Evolutionary conservation across 495 filamentous ascomycete species (phyloP), one percentile per base, ranked within the genome.

Genomic region (Penicillium maclennaniae): DNA sequence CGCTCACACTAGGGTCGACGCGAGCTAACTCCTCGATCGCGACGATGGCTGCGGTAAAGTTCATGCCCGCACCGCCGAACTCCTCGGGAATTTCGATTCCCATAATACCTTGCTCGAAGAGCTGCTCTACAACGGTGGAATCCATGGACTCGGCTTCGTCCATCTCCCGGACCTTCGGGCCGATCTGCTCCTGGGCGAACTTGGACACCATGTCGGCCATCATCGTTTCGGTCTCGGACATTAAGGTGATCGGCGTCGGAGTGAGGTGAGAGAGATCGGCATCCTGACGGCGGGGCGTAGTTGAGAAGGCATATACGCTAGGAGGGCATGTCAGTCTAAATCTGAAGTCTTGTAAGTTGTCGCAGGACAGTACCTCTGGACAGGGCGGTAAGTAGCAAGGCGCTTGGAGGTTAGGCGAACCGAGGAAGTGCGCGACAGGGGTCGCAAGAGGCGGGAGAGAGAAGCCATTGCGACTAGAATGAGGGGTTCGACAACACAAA

Each of bases 61-160:
- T 96, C 93, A 97, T 97, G 43, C 91, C 93, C 4, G 93, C 87
- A 15, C 93, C 93, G 48, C 93, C 93, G 64, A 87, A 97, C 67
- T 97, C 91, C 71, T 99, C 95, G 23, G 92, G 92, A 20, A 99
- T 91, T 74, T 99, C 93, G 48, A 99, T 82, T 46, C 93, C 87
- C 93, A 99, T 99, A 9, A 99, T 67, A 4, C 93, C 93, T 71
- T 97, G 92, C 74, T 97, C 93, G 63, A 99, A 99, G 27, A 96
- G 80, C 69, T 91, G 86, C 71, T 96, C 91, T 15, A 99, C 86
- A 25, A 99, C 67, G 3, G 80, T 67, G 0, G 86, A 81, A 71
- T 99, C 95, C 93, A 99, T 99, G 7, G 76, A 69, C 77, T 99
- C 93, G 25, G 87, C 86, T 75, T 99, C 93, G 63, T 99, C 93